A percentile compares a stretch with the other conserved stretches of the same genome.
Evolutionary conservation across 1,284 basidiomycete genomes (phyloP).

Genomic region (Golubevia pallescens): DNA sequence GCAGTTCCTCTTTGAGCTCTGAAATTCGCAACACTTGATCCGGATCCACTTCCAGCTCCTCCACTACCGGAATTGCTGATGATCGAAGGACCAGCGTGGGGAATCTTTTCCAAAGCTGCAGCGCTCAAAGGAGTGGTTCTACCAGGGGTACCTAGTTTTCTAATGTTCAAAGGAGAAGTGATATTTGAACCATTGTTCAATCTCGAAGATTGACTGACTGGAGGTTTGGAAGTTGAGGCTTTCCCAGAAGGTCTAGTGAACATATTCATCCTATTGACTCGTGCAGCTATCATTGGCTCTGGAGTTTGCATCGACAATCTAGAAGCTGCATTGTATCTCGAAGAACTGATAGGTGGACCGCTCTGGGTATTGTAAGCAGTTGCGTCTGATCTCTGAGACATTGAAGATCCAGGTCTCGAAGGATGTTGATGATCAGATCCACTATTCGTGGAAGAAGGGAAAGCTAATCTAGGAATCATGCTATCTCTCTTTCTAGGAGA

Average conservation of each 20-base stretch:
- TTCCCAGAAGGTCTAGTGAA: slow-evolving; percentile 34
- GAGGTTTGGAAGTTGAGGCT: slow-evolving; percentile 3
- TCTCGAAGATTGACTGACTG: not conserved
- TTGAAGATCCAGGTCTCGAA: slow-evolving; percentile 33
- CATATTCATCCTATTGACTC: slow-evolving; percentile 42
- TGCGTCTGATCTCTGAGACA: slow-evolving; percentile 27
- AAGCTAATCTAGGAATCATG: slow-evolving; percentile 32
- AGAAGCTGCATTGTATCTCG: slow-evolving; percentile 22
- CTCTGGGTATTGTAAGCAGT: slow-evolving; percentile 1
- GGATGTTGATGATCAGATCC: not conserved
- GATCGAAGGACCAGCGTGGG: slow-evolving; percentile 22
- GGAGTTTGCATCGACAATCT: slow-evolving; percentile 51
- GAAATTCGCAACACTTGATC: slow-evolving; percentile 38
- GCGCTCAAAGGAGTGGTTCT: slow-evolving; percentile 46
- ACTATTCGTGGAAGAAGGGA: slow-evolving; percentile 8
- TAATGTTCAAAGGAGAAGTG: slow-evolving; percentile 6
- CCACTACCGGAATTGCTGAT: not conserved
- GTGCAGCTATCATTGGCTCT: slow-evolving; percentile 44
- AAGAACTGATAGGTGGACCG: not conserved
- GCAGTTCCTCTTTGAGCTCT: slow-evolving; percentile 10
- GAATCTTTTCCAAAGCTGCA: slow-evolving; percentile 44
- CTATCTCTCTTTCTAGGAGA: slow-evolving; percentile 28
- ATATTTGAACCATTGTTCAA: not conserved
- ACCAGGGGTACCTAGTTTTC: slow-evolving; percentile 14
- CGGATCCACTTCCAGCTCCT: slow-evolving; percentile 5